Percentiles rank a stretch among this genome's conserved stretches.
Conservation (phyloP, 768 basidiomycete genomes). For the Tricholoma sp. region DNA sequence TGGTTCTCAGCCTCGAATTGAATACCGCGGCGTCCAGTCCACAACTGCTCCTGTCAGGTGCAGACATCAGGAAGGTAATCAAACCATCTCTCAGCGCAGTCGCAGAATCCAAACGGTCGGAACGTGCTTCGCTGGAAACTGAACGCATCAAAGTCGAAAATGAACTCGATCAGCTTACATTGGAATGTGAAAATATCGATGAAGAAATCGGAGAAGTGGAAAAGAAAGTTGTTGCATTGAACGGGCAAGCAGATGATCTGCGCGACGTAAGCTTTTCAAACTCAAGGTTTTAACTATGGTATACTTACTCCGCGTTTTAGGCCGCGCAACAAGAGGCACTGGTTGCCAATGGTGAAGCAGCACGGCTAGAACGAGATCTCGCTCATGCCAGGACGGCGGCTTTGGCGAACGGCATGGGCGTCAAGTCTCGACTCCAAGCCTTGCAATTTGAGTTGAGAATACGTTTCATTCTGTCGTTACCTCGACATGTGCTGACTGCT, state of each 20-base stretch:
- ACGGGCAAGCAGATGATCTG: slow-evolving; percentile 74
- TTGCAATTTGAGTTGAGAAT: slow-evolving; percentile 67
- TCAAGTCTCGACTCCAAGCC: slow-evolving; percentile 71
- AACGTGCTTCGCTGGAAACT: slow-evolving; percentile 66
- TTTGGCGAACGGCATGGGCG: slow-evolving; percentile 75
- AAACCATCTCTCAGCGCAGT: slow-evolving; percentile 72
- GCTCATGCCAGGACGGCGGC: slow-evolving; percentile 73
- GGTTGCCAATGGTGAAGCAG: slow-evolving; percentile 60
- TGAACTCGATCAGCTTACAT: slow-evolving; percentile 69
- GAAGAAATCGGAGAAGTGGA: slow-evolving; percentile 72
- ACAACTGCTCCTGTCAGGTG: slow-evolving; percentile 60
- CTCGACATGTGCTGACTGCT: slow-evolving; percentile 3
- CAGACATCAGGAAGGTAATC: slow-evolving; percentile 66
- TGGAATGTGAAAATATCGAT: slow-evolving; percentile 77
- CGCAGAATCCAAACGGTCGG: slow-evolving; percentile 66
- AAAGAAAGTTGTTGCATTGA: slow-evolving; percentile 63
- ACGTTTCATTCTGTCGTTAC: neutral
- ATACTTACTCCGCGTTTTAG: slow-evolving; percentile 28
- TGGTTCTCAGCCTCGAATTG: slow-evolving; percentile 77
- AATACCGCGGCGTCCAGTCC: slow-evolving; percentile 73
- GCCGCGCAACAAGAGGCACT: slow-evolving; percentile 73
- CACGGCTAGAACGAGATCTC: slow-evolving; percentile 64
- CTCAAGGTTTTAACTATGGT: neutral
- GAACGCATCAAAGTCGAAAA: slow-evolving; percentile 79
- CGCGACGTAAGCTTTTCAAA: slow-evolving; percentile 62